These are phyloP conservation scores for Neurospora tetraspora DNA, from an alignment of 495 filamentous ascomycete genomes.

Conservation along the genomic window DNA sequence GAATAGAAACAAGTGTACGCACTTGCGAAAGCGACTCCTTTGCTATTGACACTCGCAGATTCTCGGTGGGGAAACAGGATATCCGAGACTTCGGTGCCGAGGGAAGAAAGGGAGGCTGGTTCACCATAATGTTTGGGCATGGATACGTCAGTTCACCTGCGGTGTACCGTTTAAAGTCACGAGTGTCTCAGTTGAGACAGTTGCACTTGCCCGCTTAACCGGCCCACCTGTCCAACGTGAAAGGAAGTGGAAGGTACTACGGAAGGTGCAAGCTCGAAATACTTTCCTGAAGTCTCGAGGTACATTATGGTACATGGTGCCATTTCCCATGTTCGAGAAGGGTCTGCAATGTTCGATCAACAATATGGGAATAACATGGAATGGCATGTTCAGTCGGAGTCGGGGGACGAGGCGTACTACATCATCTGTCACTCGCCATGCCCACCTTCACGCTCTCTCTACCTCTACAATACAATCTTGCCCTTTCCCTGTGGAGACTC, in stretches of 20 bases:
- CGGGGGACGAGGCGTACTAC: background rate
- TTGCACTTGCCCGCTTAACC: background rate
- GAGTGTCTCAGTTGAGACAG: background rate
- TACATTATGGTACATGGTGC: background rate
- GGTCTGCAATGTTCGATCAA: background rate
- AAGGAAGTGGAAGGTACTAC: background rate
- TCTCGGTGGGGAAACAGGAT: background rate
- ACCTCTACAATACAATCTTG: background rate
- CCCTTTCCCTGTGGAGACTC: background rate
- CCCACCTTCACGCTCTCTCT: no score
- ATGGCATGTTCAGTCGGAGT: background rate
- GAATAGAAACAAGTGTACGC: background rate
- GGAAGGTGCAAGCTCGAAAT: background rate
- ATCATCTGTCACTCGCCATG: background rate
- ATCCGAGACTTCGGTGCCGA: background rate
- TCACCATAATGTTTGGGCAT: background rate
- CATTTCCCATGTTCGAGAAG: background rate
- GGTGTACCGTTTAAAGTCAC: background rate
- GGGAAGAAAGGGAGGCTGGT: background rate
- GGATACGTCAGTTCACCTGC: background rate
- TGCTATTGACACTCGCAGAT: background rate
- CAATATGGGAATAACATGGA: background rate
- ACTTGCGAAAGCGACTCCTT: background rate
- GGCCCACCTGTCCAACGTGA: background rate
- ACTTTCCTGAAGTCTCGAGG: background rate